These are phyloP conservation scores for Ramalina peruviana DNA, from an alignment of 495 filamentous ascomycete genomes.

Conservation along the genomic window DNA sequence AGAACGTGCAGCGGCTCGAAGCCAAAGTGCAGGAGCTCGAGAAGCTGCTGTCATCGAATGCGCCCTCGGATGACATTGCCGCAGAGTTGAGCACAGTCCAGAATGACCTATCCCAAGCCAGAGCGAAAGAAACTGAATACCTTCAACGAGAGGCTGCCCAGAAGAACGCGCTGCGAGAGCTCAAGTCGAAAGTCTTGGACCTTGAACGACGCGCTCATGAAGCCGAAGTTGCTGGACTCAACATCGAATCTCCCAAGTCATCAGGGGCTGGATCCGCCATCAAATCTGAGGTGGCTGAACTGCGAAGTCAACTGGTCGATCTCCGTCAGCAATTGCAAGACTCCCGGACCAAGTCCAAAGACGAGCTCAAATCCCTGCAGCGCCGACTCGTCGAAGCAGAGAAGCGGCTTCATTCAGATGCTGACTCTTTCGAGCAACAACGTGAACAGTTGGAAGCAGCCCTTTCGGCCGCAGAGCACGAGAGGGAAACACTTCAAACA, in stretches of 20 bases:
- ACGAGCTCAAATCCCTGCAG: conserved; percentile 21
- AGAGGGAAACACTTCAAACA: conserved; percentile 18
- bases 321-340: conserved; percentile 47
- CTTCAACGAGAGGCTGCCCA: conserved; percentile 49
- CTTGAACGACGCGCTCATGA: conserved; percentile 45
- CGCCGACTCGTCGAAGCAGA: conserved; percentile 19
- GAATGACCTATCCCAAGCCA: conserved; percentile 45
- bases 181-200: conserved; percentile 39
- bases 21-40: conserved; percentile 44
- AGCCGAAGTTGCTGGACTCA: conserved; percentile 34
- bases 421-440: conserved; percentile 17
- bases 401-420: conserved; percentile 8
- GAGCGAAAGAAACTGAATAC: conserved; percentile 47
- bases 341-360: conserved; percentile 35
- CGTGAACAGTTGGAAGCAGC: conserved; percentile 22
- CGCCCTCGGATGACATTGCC: conserved; percentile 21
- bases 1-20: conserved; percentile 45
- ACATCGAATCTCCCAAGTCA: conserved; percentile 26
- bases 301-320: conserved; percentile 48
- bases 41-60: conserved; percentile 25
- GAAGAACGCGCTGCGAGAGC: conserved; percentile 37
- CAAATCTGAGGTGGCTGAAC: conserved; percentile 46
- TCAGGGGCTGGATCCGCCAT: conserved; percentile 37
- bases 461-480: conserved; percentile 14
- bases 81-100: conserved; percentile 45